Evolutionary conservation across 2,329 filamentous ascomycete species (phyloP), one percentile per base, ranked within the genome.

Genomic region (Pseudocercospora pini-densiflorae): DNA sequence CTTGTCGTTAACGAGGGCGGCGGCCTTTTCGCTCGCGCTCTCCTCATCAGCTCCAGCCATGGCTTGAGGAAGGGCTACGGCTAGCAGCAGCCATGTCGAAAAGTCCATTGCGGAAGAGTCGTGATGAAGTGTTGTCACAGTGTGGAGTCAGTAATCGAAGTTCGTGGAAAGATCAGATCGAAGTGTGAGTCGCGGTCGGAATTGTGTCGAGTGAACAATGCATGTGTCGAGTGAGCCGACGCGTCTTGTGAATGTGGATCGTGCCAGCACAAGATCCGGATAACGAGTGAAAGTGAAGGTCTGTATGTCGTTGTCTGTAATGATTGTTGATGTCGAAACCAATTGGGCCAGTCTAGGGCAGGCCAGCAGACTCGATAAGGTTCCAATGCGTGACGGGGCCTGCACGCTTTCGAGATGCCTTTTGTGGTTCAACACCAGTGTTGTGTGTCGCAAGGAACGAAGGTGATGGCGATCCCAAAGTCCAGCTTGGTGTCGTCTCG

Each of bases 1-100:
- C 19, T 72, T 72, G 43, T 72, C 62, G 71, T 79, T 79, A 47
- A 69, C 53, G 19, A 68, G 58, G 24, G 58, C 61, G 12, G 66
- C 64, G 23, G 62, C 62, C 23, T 57, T 63, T 63, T 71, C 70
- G 47, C 59, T 63, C 49, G 64, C 63, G n/a, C 60, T 36, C 21
- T 45, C 36, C 49, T 55, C 65, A 10, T 54, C 60, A 27, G 64
- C 61, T 43, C 61, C 29, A 21, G 67, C 67, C 54, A 62, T 40
- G 19, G 55, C 68, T 40, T 62, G 66, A 21, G 62, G 45, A 7
- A 53, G 29, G 9, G 43, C 64, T 49, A 66, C 68, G 33, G 64
- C 68, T 21, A 68, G 61, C 59, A 71, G 66, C 61, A 70, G 59
- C 70, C 68, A 67, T 63, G 59, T 58, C 45, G 57, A 43, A 14